phyloP scores from a whole-genome alignment of 73 alveolate species.

The Paraurostyla sp. region DNA sequence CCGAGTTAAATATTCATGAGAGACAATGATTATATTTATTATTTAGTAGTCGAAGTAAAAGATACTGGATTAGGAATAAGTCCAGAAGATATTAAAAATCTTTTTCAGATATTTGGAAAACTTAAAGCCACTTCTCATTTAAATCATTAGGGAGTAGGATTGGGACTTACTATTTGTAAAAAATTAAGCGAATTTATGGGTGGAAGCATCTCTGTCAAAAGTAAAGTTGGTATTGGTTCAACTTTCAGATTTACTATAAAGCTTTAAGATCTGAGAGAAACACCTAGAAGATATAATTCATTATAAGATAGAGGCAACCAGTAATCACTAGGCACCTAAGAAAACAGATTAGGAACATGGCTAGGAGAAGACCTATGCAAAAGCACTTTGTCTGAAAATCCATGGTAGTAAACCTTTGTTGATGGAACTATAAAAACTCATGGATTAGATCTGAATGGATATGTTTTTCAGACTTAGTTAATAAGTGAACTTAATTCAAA shows the following conservation, averaged over 20 bases:
- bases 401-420: too few relatives aligned
- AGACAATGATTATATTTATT: background rate
- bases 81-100: background rate
- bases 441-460: background rate
- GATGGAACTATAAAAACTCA: too few relatives aligned
- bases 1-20: background rate
- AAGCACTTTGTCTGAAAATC: too few relatives aligned
- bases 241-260: background rate
- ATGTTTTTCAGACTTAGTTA: background rate
- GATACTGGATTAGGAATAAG: constrained; percentile 34
- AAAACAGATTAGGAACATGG: background rate
- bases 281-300: background rate
- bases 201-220: background rate
- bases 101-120: constrained; percentile 13
- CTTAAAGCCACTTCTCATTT: background rate
- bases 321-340: background rate
- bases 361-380: too few relatives aligned
- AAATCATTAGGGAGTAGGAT: constrained; percentile 27
- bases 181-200: background rate
- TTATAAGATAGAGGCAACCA: background rate
- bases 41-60: background rate
- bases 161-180: constrained; percentile 23
- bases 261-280: background rate
- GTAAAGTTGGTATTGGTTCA: background rate
- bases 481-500: background rate